Evolutionary conservation across 2,329 filamentous ascomycete genomes (phyloP), one percentile per base, ranked within the genome.

Genomic region (Harringtonia lauricola): DNA sequence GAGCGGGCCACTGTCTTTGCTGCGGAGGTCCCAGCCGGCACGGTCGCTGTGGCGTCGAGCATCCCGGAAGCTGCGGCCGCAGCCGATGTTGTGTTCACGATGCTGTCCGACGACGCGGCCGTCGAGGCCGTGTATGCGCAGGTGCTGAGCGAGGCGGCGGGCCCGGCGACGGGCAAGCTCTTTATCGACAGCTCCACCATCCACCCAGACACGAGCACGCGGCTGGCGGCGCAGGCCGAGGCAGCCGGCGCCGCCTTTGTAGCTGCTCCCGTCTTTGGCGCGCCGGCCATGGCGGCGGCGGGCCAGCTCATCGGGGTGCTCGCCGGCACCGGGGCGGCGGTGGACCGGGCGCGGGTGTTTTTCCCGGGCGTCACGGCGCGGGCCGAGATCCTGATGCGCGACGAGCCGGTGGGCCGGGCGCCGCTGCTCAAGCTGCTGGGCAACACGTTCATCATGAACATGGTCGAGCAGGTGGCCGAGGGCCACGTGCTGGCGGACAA

Each of bases 141-240:
- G 5, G 76, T 78, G 18, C 71, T 86, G 47, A 61, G 70, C 35
- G 58, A 69, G 3, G 73, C 82, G 26, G 64, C 86, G 4, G 54
- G 72, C 39, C 57, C 64, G 17, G 65, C 77, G 17, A 69, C 69
- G 24, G 79, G 77, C 48, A 95, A 94, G 65, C 67, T 92, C 15
- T 81, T 95, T 52, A 74, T 94, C 28, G 88, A 95, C 57, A 89
- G 83, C 70, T 92, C 86, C 4, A 95, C 88, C 22, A 76, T 95
- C 30, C 84, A 92, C 60, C 88, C 89, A 0, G 82, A 89, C 44
- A 87, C 84, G 4, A 85, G 84, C 2, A 75, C 85, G 48, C 69
- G 68, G 22, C 62, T 86, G 3, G 80, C 80, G 22, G 67, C 76
- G 52, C 67, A 62, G 22, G 65, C 83, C 47, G 65, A 66, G 13